Conservation (phyloP, 2,329 filamentous ascomycete genomes). For the Xylaria sp. region DNA sequence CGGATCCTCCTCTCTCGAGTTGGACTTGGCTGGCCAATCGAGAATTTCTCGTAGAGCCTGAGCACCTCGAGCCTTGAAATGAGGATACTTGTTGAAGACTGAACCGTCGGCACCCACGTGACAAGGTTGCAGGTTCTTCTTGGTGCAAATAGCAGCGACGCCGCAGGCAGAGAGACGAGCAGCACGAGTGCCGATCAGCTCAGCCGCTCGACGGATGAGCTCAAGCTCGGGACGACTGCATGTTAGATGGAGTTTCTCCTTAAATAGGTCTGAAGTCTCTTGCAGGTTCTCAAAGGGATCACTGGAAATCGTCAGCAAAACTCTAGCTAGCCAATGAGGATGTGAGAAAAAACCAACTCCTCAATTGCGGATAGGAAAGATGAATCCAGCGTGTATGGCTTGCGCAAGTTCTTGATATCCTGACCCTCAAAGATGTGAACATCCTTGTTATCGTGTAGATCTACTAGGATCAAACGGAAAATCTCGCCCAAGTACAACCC, state of each 20-base stretch:
- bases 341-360: constrained; percentile 65
- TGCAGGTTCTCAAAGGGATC: constrained; percentile 96
- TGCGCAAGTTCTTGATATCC: constrained; percentile 81
- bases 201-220: constrained; percentile 86
- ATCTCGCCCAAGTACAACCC: constrained; percentile 95
- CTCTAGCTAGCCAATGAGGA: constrained; percentile 8
- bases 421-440: constrained; percentile 84
- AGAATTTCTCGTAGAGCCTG: constrained; percentile 92
- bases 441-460: constrained; percentile 82
- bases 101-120: constrained; percentile 97
- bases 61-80: constrained; percentile 94
- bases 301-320: constrained; percentile 55
- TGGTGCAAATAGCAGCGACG: constrained; percentile 95
- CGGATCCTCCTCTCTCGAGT: constrained; percentile 80
- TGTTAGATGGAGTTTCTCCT: constrained; percentile 76
- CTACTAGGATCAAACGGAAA: constrained; percentile 86
- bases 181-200: constrained; percentile 93
- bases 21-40: constrained; percentile 83
- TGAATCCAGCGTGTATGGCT: constrained; percentile 88
- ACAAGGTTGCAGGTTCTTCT: constrained; percentile 88
- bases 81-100: constrained; percentile 99
- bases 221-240: constrained; percentile 84
- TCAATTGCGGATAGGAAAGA: constrained; percentile 95
- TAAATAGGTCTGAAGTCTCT: constrained; percentile 86
- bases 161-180: constrained; percentile 94